Evolutionary conservation across 768 basidiomycete species (phyloP), one percentile per base, ranked within the genome.

Genomic region (Albatrellus ellisii): DNA sequence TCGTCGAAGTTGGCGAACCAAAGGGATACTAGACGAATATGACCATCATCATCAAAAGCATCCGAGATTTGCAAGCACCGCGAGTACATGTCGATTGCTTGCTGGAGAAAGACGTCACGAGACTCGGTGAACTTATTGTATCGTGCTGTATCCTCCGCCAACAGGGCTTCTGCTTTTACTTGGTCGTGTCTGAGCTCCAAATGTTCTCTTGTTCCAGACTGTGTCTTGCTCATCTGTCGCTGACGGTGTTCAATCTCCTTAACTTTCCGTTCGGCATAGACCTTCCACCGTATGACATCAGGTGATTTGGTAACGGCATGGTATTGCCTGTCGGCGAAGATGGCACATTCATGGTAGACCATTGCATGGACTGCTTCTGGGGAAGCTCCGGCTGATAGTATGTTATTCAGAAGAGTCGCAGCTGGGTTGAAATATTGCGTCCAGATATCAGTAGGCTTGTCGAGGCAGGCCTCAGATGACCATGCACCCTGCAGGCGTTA

Each of bases 1-100:
- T 78, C 71, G 31, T 82, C 74, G 48, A 90, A 84, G 53, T 90
- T 87, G 1, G 82, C 75, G 47, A 97, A 78, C 95, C 94, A 98
- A 2, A 98, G 69, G 1, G 92, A 91, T 49, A 77, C 80, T 22
- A 99, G 67, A 9, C 88, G 77, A 41, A 90, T 83, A 3, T 81
- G 67, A 0, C 75, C 77, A 41, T 84, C 77, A 42, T 79, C 77
- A 54, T 98, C 87, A 47, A 75, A 80, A 0, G 60, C 60, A 51
- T 89, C 79, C 0, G 85, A 83, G 1, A 68, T 57, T 22, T 71
- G 62, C 28, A 99, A 67, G 46, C 80, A 80, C 14, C 67, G 71
- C 2, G 89, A 80, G 60, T 88, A 91, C 87, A 92, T 92, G 29
- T 77, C 68, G 43, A 95, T 66, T 0, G 92, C 84, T 42, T 76